Evolutionary conservation across 2,329 filamentous ascomycete species (phyloP).

Genomic region (Xylaria arbuscula): DNA sequence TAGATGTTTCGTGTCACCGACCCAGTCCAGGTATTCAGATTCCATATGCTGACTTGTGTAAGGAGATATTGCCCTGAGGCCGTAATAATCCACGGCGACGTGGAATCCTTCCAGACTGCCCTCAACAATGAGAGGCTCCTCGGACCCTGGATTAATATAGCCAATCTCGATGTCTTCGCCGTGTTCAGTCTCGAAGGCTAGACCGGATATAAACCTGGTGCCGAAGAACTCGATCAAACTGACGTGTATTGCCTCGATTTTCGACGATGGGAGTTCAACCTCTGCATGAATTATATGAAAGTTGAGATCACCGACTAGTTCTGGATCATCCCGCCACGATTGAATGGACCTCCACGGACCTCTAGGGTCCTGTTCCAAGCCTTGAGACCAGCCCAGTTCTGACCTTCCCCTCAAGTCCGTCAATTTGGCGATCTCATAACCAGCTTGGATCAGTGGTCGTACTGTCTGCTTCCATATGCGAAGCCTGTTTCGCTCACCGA

Average conservation of each 20-base stretch:
- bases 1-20: constrained; percentile 33
- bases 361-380: neutral
- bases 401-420: constrained; percentile 35
- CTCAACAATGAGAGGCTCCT: constrained; percentile 38
- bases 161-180: constrained; percentile 41
- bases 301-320: constrained; percentile 35
- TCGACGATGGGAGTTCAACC: constrained; percentile 35
- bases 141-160: constrained; percentile 36
- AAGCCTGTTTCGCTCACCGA: constrained; percentile 43
- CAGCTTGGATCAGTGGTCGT: constrained; percentile 37
- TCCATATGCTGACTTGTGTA: constrained; percentile 34
- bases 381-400: constrained; percentile 25
- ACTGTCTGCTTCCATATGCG: constrained; percentile 45
- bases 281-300: constrained; percentile 34
- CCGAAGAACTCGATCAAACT: constrained; percentile 43
- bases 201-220: constrained; percentile 40
- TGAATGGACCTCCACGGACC: constrained; percentile 36
- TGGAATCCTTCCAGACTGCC: constrained; percentile 41
- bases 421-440: constrained; percentile 34
- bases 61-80: constrained; percentile 41
- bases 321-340: constrained; percentile 27
- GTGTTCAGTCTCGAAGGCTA: constrained; percentile 38
- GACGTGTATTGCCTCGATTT: constrained; percentile 37
- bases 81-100: constrained; percentile 39
- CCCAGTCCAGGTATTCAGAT: constrained; percentile 42